Evolutionary conservation across 2,329 filamentous ascomycete species (phyloP), one percentile per base, ranked within the genome.

Genomic region (Xylaria sp.): DNA sequence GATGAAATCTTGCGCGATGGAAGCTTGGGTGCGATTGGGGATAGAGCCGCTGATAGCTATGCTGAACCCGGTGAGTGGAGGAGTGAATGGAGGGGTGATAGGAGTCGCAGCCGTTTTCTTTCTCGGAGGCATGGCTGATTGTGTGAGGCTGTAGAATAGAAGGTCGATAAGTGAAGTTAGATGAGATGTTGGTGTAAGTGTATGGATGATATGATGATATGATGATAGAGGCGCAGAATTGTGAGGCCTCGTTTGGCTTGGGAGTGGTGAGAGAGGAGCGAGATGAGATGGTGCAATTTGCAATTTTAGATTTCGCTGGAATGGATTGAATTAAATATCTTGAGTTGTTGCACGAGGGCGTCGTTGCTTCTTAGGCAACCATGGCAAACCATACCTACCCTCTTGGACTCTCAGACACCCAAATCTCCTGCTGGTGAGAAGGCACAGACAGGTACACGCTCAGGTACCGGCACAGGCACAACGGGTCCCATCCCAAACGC

Each of bases 21-120:
- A 75, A 5, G 77, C 76, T 68, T 92, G 88, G 2, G 82, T 85
- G 29, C 81, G 77, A 5, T 81, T 80, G 1, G 84, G 78, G 70
- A 92, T 89, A 5, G 84, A 85, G 66, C 90, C 90, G 63, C 86
- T 89, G 29, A 91, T 75, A 25, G 84, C 85, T 50, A 92, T 80
- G 5, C 79, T 79, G 71, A 79, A 83, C 4, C 83, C 85, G 1
- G 81, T 77, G 3, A 90, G 78, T 0, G 85, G 79, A 1, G 75
- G 72, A 7, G 64, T 58, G 15, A n/a, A n/a, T n/a, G n/a, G n/a
- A n/a, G n/a, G n/a, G n/a, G 60, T 44, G n/a, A 73, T 50, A 22
- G 73, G 50, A 25, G 69, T 39, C 31, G 73, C 56, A 15, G 63
- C 36, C 50, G 58, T 68, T 22, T 65, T 73, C 58, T 55, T 72